phyloP scores from a whole-genome alignment of 257 asterid species.

The Solanum peruvianum region DNA sequence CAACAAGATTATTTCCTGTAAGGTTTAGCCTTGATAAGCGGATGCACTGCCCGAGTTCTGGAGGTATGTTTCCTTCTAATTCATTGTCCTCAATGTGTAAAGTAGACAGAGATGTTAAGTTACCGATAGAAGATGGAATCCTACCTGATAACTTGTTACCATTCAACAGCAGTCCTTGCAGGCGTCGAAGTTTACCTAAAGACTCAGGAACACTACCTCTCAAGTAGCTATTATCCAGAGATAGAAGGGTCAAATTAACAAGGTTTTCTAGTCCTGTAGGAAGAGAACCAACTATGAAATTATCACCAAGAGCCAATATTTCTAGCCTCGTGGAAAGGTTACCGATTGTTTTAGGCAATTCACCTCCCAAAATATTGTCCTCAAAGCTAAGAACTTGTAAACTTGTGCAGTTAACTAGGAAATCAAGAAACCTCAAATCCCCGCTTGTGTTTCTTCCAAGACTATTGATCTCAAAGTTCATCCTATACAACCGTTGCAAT shows the following conservation, averaged over 20 bases:
- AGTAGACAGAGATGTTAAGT: neutral
- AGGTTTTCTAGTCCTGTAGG: slow-evolving; percentile 9
- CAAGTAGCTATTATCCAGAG: neutral
- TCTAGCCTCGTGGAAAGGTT: slow-evolving; percentile 11
- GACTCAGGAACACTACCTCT: slow-evolving; percentile 4
- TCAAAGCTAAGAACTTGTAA: slow-evolving; percentile 11
- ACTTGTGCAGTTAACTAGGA: slow-evolving; percentile 10
- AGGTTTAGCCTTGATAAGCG: neutral
- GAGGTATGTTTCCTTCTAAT: slow-evolving; percentile 6
- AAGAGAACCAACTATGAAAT: slow-evolving; percentile 6
- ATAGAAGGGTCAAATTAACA: neutral
- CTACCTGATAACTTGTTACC: slow-evolving; percentile 2
- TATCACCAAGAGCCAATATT: neutral
- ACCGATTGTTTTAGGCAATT: slow-evolving; percentile 6
- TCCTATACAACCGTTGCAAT: neutral
- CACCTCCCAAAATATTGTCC: neutral
- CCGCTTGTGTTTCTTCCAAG: slow-evolving; percentile 7
- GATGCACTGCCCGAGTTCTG: neutral
- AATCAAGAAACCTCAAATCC: slow-evolving; percentile 7
- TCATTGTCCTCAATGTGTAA: neutral
- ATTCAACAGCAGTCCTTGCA: neutral
- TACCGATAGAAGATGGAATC: slow-evolving; percentile 7
- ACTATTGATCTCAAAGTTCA: slow-evolving; percentile 2
- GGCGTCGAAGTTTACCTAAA: neutral
- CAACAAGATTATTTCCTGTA: slow-evolving; percentile 6